phyloP scores from a whole-genome alignment of 2,329 filamentous ascomycete species.

The Graphilbum ipis-grandicollis region DNA sequence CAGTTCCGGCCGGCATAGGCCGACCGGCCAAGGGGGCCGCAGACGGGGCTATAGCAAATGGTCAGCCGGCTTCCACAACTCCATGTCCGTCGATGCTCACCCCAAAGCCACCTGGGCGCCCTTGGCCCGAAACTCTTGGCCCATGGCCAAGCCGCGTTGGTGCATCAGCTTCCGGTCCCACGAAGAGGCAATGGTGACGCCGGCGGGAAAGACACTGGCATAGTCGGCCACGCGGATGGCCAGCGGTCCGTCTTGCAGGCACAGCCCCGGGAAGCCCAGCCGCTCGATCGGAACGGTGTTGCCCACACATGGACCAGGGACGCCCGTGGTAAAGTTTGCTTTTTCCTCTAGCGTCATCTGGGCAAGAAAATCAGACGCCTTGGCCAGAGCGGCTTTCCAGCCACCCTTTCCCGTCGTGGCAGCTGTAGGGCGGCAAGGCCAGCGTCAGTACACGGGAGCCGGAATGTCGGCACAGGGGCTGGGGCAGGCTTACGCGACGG shows the following conservation, averaged over 20 bases:
- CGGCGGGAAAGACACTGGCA: constrained; percentile 60
- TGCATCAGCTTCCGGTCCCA: constrained; percentile 60
- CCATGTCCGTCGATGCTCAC: too few species aligned
- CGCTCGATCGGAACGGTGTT: constrained; percentile 57
- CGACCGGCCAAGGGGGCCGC: constrained; percentile 56
- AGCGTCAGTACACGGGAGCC: too few species aligned
- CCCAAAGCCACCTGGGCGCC: constrained; percentile 56
- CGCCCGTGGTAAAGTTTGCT: constrained; percentile 56
- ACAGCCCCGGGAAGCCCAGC: constrained; percentile 55
- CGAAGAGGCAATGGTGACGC: constrained; percentile 61
- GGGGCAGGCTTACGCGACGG: too few species aligned
- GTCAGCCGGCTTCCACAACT: too few species aligned
- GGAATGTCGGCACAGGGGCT: too few species aligned
- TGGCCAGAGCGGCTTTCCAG: constrained; percentile 13
- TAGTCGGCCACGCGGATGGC: constrained; percentile 60
- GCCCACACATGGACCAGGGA: constrained; percentile 47
- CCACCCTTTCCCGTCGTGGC: too few species aligned
- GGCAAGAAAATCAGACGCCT: constrained; percentile 47
- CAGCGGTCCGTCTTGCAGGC: constrained; percentile 53
- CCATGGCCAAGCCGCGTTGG: constrained; percentile 47
- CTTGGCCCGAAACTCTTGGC: constrained; percentile 56
- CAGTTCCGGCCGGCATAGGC: constrained; percentile 57
- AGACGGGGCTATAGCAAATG: constrained; percentile 40
- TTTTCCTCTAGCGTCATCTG: constrained; percentile 55
- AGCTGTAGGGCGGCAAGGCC: too few species aligned